Percentiles rank a stretch among this genome's conserved stretches.
Conservation (phyloP, 2,329 filamentous ascomycete genomes). For the Clarireedia paspali region DNA sequence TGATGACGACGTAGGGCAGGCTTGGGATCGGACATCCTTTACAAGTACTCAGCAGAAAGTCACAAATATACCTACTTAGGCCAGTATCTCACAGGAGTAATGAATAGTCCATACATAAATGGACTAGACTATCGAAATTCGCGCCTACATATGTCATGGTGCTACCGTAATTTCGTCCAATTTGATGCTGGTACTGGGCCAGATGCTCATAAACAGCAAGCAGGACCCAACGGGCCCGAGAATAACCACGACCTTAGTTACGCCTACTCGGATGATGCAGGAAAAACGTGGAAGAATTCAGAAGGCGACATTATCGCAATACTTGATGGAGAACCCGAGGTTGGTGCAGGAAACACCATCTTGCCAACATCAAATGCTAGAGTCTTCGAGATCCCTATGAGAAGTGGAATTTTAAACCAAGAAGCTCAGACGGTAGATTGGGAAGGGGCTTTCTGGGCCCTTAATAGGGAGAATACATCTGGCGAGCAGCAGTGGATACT, state of each 20-base stretch:
- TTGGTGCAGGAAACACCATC: slow-evolving; percentile 10
- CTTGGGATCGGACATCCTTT: slow-evolving; percentile 20
- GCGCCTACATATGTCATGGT: slow-evolving; percentile 23
- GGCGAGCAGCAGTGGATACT: slow-evolving; percentile 18
- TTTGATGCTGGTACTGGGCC: slow-evolving; percentile 5
- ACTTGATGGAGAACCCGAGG: not conserved
- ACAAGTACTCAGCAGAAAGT: slow-evolving; percentile 16
- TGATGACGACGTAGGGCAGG: slow-evolving; percentile 17
- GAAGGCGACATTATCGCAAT: slow-evolving; percentile 13
- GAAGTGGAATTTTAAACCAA: slow-evolving; percentile 22
- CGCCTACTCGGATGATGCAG: slow-evolving; percentile 20
- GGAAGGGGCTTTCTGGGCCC: slow-evolving; percentile 19
- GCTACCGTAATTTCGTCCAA: slow-evolving; percentile 21
- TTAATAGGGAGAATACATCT: slow-evolving; percentile 18
- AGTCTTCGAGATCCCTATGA: slow-evolving; percentile 22
- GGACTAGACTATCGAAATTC: slow-evolving; percentile 18
- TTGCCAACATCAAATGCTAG: slow-evolving; percentile 12
- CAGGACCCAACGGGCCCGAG: slow-evolving; percentile 23
- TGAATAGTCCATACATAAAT: slow-evolving; percentile 24
- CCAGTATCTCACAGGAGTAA: slow-evolving; percentile 19
- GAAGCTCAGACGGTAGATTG: slow-evolving; percentile 20
- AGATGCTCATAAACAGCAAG: slow-evolving; percentile 24
- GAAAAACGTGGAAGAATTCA: slow-evolving; percentile 18
- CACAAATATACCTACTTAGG: slow-evolving; percentile 20
- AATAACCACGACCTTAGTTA: slow-evolving; percentile 24